Base-by-base conservation (phyloP, 2,329 filamentous ascomycete genomes). In the Cryphonectria carpinicola region DNA sequence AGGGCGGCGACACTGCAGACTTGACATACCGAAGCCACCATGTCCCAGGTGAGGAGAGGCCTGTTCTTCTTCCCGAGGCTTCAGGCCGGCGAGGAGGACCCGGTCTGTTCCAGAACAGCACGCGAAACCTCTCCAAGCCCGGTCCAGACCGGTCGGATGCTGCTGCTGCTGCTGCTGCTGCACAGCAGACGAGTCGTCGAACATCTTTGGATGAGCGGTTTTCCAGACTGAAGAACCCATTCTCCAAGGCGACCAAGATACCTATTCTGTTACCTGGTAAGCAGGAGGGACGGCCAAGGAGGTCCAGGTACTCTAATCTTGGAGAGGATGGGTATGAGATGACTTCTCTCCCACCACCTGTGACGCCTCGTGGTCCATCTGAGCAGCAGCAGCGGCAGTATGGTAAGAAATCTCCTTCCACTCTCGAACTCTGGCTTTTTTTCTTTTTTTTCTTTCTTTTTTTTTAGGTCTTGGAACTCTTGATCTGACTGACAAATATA, bases 51-150 rank as follows among this genome's bases (percentile, higher is more conserved):
- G 25, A 69, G 25, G 62, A 63, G 17, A 37, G 61, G 35, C 68
- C 71, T 46, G 72, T 80, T 25, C 77, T 81, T 41, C 64, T 76
- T 1, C 75, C 79, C 0, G 76, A 78, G 66, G 76, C 76, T 14
- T 74, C 79, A 0, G 70, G 76, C 22, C 78, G 79, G 63, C 74
- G 77, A 19, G 78, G 80, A 28, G 80, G 80, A 49, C 46, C 46
- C 25, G 79, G 79, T 1, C 74, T 77, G 25, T 75, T 75, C 3
- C 75, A 76, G 46, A 71, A 78, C 54, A 65, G 39, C 49, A 70
- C 69, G 19, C 64, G 71, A 3, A 41, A 49, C 58, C 41, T 63
- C 5, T 37, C 32, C 17, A 32, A 32, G 35, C 56, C 56, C n/a
- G 11, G 19, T 25, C 28, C 14, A 19, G 43, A 2, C 32, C 39